phyloP scores from a whole-genome alignment of 1,139 yeast genomes.

The Wickerhamomyces sp. region DNA sequence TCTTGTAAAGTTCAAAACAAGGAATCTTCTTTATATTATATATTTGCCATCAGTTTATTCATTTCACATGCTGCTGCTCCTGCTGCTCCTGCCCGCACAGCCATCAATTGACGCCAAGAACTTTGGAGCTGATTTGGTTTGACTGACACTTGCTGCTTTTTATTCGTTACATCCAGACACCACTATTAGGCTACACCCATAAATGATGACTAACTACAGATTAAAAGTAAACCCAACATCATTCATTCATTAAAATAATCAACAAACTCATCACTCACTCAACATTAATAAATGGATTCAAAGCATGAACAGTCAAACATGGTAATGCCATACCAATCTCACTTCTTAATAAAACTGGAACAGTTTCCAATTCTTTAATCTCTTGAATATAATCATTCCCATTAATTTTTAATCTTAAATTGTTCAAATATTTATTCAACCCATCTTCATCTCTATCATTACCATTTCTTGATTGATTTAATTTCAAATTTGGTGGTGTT shows the following conservation, averaged over 20 bases:
- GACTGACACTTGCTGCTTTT: too few relatives aligned
- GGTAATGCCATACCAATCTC: conserved; percentile 96
- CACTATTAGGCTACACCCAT: not conserved
- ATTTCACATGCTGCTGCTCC: too few relatives aligned
- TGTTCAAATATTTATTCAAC: conserved; percentile 52
- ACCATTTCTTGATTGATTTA: conserved; percentile 31
- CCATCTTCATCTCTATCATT: conserved; percentile 29
- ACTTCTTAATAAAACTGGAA: conserved; percentile 84
- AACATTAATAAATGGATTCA: conserved; percentile 65
- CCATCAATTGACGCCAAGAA: too few relatives aligned
- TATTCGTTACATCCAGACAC: not conserved
- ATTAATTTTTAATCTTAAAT: conserved; percentile 54
- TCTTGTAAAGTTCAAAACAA: too few relatives aligned
- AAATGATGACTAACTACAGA: not conserved
- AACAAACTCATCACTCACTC: not conserved
- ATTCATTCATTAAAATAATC: too few relatives aligned
- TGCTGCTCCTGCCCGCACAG: too few relatives aligned
- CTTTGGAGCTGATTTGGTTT: too few relatives aligned
- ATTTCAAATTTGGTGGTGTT: conserved; percentile 43
- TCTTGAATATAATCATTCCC: conserved; percentile 69
- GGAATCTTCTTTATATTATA: too few relatives aligned
- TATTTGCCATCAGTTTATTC: too few relatives aligned
- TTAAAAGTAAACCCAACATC: not conserved
- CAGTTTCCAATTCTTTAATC: conserved; percentile 67
- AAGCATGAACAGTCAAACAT: conserved; percentile 87